These are phyloP conservation scores for Poa pratensis DNA, from an alignment of 176 grass and related monocot species.

Conservation along the genomic window DNA sequence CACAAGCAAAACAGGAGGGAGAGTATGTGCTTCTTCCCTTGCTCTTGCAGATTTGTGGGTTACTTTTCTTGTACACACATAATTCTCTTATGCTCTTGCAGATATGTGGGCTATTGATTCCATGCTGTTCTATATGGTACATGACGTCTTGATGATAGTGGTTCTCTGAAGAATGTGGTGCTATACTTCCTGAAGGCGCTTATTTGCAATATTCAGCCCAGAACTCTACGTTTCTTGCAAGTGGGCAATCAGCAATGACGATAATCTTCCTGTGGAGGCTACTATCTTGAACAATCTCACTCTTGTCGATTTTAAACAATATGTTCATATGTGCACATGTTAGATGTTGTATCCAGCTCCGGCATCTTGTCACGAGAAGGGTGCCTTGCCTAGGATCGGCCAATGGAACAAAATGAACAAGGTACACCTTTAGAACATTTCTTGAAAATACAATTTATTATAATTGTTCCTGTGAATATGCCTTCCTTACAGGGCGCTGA, in stretches of 20 bases:
- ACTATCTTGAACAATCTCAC: neutral
- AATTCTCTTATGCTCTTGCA: constrained; percentile 13
- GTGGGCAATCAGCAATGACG: constrained; percentile 84
- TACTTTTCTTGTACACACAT: neutral
- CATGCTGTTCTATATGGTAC: constrained; percentile 37
- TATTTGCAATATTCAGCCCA: constrained; percentile 80
- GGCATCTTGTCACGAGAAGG: too few species aligned
- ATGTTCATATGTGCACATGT: too few species aligned
- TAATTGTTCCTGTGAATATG: too few species aligned
- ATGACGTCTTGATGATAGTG: constrained; percentile 75
- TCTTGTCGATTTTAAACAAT: neutral
- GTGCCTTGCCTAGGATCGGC: too few species aligned
- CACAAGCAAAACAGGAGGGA: constrained; percentile 78
- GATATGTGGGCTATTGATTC: neutral
- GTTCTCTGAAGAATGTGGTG: constrained; percentile 88
- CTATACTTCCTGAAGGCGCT: constrained; percentile 84
- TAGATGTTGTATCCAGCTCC: too few species aligned
- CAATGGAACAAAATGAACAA: too few species aligned
- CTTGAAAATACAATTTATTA: too few species aligned
- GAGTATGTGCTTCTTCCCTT: constrained; percentile 51
- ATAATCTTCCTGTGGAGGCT: constrained; percentile 88
- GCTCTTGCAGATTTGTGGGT: neutral
- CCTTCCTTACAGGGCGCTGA: too few species aligned
- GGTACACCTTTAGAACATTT: too few species aligned
- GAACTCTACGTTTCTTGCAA: constrained; percentile 82